Conservation (phyloP, 352 stramenopile species). For the Globisporangium parvum region DNA sequence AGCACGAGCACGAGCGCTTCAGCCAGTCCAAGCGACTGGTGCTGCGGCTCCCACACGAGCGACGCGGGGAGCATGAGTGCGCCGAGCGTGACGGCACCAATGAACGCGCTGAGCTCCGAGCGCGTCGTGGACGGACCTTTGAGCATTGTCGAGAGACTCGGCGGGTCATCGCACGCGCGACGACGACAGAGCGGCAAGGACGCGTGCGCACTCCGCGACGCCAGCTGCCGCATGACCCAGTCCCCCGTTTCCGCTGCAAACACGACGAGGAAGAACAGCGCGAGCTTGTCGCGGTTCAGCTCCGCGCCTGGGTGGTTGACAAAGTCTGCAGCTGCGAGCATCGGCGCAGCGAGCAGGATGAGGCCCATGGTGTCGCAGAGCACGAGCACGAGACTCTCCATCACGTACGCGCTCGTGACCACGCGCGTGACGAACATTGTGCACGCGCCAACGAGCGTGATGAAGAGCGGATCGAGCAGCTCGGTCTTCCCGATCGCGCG, state of each 20-base stretch:
- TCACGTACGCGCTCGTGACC: conserved; percentile 43
- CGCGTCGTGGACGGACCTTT: conserved; percentile 22
- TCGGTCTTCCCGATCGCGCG: conserved; percentile 21
- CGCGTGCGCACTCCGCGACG: conserved; percentile 2
- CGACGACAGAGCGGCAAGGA: conserved; percentile 18
- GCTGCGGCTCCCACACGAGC: conserved; percentile 13
- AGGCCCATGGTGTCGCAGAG: conserved; percentile 35
- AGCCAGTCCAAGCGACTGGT: conserved; percentile 17
- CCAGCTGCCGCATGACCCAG: conserved; percentile 5
- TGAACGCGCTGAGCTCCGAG: conserved; percentile 21
- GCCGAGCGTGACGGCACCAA: conserved; percentile 25
- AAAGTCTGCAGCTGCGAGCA: conserved; percentile 37
- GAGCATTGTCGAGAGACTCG: conserved; percentile 11
- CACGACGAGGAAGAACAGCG: conserved; percentile 42
- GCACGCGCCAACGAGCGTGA: conserved; percentile 33
- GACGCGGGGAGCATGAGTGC: conserved; percentile 29
- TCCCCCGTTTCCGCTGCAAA: conserved; percentile 33
- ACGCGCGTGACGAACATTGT: conserved; percentile 37
- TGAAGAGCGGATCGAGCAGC: conserved; percentile 40
- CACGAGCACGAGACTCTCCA: conserved; percentile 38
- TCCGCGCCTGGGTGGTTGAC: conserved; percentile 30
- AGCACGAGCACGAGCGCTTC: conserved; percentile 40
- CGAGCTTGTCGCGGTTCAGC: conserved; percentile 30
- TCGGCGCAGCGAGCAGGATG: conserved; percentile 19
- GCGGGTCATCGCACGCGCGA: conserved; percentile 21